These are phyloP conservation scores for Tubosaeta sp. DNA, from an alignment of 768 basidiomycete genomes.

Conservation along the genomic window DNA sequence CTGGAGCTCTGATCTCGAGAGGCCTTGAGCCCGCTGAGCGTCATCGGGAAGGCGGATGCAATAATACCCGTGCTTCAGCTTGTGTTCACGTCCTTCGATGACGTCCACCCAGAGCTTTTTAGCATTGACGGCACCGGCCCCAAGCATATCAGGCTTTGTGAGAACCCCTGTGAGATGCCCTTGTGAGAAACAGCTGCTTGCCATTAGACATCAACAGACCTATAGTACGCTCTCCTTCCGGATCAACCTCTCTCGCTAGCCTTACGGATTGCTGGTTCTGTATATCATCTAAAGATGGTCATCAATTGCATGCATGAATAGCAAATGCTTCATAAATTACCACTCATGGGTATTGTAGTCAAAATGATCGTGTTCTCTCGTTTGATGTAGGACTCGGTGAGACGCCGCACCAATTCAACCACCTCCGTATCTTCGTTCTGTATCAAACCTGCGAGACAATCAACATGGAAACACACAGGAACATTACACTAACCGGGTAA, in stretches of 20 bases:
- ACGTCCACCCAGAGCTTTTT: conserved; percentile 46
- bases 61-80: conserved; percentile 56
- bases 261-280: conserved; percentile 47
- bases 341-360: conserved; percentile 62
- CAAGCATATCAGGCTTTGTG: conserved; percentile 64
- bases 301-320: background rate
- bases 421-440: conserved; percentile 43
- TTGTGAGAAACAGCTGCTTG: background rate
- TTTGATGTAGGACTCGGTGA: conserved; percentile 46
- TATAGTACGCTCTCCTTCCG: conserved; percentile 54
- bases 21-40: conserved; percentile 38
- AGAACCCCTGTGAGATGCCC: conserved; percentile 47
- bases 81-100: conserved; percentile 44
- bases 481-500: conserved; percentile 40
- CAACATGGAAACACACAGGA: background rate
- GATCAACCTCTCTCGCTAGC: conserved; percentile 52
- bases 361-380: conserved; percentile 53
- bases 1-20: conserved; percentile 37
- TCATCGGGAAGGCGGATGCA: conserved; percentile 66
- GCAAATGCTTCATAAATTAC: conserved; percentile 27
- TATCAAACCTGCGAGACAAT: conserved; percentile 43
- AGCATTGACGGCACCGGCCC: conserved; percentile 37
- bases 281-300: conserved; percentile 49
- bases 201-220: conserved; percentile 34
- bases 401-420: conserved; percentile 41